Evolutionary conservation across 345 rosid species (phyloP).

Genomic region (Sisymbrium irio): DNA sequence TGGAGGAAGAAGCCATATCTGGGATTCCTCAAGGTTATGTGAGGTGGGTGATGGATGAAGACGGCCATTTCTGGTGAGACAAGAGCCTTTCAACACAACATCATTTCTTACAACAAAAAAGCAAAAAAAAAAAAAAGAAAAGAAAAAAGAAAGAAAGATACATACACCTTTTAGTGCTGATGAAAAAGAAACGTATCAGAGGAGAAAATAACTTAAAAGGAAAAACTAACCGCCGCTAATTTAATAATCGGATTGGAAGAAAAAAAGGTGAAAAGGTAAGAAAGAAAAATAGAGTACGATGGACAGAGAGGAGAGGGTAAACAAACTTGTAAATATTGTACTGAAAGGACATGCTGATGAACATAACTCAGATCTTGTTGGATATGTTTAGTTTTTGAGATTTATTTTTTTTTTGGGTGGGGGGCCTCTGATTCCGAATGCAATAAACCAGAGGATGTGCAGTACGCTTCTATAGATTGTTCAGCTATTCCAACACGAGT

Average conservation of each 20-base stretch:
- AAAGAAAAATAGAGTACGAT: background rate
- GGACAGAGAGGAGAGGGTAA: background rate
- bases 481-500: background rate
- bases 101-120: background rate
- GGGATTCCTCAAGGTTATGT: slow-evolving; percentile 47
- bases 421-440: background rate
- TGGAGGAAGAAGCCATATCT: slow-evolving; percentile 22
- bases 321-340: slow-evolving; percentile 23
- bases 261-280: background rate
- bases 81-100: background rate
- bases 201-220: slow-evolving; percentile 20
- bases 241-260: background rate
- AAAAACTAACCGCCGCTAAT: slow-evolving; percentile 22
- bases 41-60: slow-evolving; percentile 72
- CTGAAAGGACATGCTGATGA: background rate
- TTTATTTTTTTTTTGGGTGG: background rate
- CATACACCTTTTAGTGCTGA: slow-evolving; percentile 17
- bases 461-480: background rate
- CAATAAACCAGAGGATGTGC: slow-evolving; percentile 8
- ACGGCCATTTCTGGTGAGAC: slow-evolving; percentile 34
- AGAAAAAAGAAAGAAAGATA: background rate
- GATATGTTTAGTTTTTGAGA: background rate
- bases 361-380: slow-evolving; percentile 8
- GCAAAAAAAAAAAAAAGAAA: background rate
- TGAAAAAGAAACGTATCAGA: slow-evolving; percentile 13